Conservation (phyloP, 345 rosid genomes). For the Draba incana region DNA sequence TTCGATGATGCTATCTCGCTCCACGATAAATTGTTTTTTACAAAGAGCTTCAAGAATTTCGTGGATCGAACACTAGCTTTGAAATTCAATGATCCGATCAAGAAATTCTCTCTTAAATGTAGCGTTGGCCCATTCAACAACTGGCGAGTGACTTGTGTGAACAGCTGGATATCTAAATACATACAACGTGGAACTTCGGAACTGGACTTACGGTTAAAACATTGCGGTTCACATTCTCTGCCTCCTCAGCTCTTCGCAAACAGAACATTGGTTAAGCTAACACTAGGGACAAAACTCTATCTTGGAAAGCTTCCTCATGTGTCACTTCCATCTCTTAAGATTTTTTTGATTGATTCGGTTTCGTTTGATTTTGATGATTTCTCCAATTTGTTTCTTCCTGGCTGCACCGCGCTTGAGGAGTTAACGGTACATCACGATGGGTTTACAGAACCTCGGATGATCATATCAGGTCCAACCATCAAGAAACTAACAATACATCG, state of each 20-base stretch:
- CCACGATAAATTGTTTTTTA: background rate
- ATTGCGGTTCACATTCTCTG: background rate
- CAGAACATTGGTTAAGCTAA: slow-evolving; percentile 25
- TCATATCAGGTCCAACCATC: background rate
- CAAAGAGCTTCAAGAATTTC: background rate
- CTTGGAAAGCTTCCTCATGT: background rate
- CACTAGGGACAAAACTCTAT: background rate
- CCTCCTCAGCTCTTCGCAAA: background rate
- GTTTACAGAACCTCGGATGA: no score
- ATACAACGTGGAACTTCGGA: slow-evolving; percentile 8
- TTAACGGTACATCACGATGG: background rate
- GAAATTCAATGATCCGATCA: background rate
- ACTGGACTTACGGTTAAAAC: background rate
- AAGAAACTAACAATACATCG: slow-evolving; percentile 1
- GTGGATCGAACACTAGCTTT: slow-evolving; percentile 21
- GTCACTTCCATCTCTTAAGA: slow-evolving; percentile 30
- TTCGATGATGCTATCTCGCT: background rate
- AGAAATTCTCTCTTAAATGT: slow-evolving; percentile 9
- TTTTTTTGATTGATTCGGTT: background rate
- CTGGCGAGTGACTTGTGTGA: background rate
- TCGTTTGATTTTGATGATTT: background rate
- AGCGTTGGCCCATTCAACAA: background rate
- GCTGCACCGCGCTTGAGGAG: slow-evolving; percentile 21
- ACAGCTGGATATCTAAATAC: background rate
- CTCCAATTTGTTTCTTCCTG: slow-evolving; percentile 11